Evolutionary conservation across 2,329 filamentous ascomycete genomes (phyloP).

Genomic region (Madurella fahalii): DNA sequence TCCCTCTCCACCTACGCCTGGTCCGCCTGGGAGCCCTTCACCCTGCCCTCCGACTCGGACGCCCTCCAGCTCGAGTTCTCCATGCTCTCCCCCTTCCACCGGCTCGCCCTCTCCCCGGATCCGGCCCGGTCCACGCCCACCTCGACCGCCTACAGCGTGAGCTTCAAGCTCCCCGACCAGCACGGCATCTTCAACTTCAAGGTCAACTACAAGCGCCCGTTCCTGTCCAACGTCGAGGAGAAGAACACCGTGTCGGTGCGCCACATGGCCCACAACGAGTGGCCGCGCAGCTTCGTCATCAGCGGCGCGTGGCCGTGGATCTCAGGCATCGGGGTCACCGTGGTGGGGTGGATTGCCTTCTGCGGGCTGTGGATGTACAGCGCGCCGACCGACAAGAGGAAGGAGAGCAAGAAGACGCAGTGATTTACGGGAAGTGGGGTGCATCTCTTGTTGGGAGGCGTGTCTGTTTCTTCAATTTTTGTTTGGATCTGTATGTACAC

Average conservation of each 20-base stretch:
- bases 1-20: conserved; percentile 81
- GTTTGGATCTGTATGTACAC: conserved; percentile 4
- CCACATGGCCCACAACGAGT: conserved; percentile 97
- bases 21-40: conserved; percentile 72
- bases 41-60: conserved; percentile 60
- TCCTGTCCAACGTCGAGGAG: conserved; percentile 84
- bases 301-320: conserved; percentile 94
- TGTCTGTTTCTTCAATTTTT: background rate
- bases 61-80: conserved; percentile 90
- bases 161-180: conserved; percentile 87
- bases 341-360: conserved; percentile 80
- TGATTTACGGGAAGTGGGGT: conserved; percentile 22
- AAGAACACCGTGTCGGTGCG: conserved; percentile 92
- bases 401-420: conserved; percentile 45
- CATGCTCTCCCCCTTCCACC: conserved; percentile 98
- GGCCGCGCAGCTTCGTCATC: conserved; percentile 85
- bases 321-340: conserved; percentile 76
- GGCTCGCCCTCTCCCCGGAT: conserved; percentile 62
- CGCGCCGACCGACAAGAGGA: conserved; percentile 39
- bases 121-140: conserved; percentile 53
- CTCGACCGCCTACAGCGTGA: conserved; percentile 67
- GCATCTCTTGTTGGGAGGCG: background rate
- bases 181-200: conserved; percentile 99
- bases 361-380: conserved; percentile 82
- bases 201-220: conserved; percentile 94